Evolutionary conservation across 805 yeast genomes (phyloP).

Genomic region (Zygotorulaspora sp.): DNA sequence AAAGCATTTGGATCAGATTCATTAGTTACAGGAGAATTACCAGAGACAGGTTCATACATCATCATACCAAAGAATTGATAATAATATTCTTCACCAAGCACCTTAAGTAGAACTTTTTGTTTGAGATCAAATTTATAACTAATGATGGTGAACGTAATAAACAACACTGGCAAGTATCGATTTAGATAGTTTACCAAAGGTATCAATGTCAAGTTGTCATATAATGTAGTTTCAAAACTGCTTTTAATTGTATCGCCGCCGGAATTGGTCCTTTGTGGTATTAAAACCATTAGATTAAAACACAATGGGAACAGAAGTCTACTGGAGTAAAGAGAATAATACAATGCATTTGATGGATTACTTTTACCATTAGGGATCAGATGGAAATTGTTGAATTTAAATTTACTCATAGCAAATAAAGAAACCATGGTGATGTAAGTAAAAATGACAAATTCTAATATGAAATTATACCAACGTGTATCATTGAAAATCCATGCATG

Average conservation of each 20-base stretch:
- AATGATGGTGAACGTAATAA: conserved; percentile 25
- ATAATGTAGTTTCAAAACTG: conserved; percentile 26
- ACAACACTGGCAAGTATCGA: conserved; percentile 27
- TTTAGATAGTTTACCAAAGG: conserved; percentile 30
- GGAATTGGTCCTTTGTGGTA: conserved; percentile 17
- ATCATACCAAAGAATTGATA: conserved; percentile 35
- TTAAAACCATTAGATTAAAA: conserved; percentile 31
- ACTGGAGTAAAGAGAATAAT: conserved; percentile 33
- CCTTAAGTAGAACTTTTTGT: conserved; percentile 26
- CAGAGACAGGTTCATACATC: conserved; percentile 25
- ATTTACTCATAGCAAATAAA: conserved; percentile 32
- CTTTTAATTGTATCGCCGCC: conserved; percentile 14
- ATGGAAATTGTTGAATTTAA: conserved; percentile 33
- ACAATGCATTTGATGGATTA: conserved; percentile 32
- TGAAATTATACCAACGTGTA: conserved; percentile 21
- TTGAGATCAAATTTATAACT: conserved; percentile 30
- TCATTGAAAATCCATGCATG: conserved; percentile 25
- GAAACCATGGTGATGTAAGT: conserved; percentile 29
- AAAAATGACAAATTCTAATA: conserved; percentile 23
- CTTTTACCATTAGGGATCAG: conserved; percentile 33
- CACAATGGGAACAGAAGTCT: conserved; percentile 34
- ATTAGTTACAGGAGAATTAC: conserved; percentile 6
- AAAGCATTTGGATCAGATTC: conserved; percentile 5
- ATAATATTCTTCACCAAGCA: conserved; percentile 33
- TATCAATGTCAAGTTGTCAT: conserved; percentile 27